phyloP scores from a whole-genome alignment of 176 grass and related monocot species.

The Lolium perenne region DNA sequence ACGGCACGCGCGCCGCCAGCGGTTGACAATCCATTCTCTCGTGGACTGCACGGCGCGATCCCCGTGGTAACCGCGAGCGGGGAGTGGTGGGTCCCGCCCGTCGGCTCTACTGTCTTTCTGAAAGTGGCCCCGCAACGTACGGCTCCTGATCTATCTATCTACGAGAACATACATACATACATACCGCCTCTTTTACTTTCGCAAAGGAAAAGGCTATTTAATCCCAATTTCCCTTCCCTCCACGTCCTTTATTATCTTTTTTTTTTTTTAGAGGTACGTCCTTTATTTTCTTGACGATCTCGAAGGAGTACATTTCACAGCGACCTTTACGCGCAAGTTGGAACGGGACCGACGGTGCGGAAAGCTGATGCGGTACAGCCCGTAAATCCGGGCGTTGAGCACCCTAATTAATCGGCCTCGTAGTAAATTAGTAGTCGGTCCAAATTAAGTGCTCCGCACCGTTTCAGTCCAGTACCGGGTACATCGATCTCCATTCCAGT shows the following conservation, averaged over 20 bases:
- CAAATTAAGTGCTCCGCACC: not conserved
- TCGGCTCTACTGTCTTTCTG: not conserved
- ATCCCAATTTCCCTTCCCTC: not conserved
- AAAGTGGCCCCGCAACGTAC: not conserved
- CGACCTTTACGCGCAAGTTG: not conserved
- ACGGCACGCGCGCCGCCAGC: not conserved
- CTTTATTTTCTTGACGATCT: not conserved
- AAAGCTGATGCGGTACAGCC: constrained; percentile 26
- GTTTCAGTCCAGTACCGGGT: not conserved
- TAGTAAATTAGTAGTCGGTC: not conserved
- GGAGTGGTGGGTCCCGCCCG: constrained; percentile 10
- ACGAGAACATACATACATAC: not conserved
- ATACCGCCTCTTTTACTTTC: not conserved
- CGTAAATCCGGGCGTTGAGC: constrained; percentile 22
- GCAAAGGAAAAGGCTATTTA: not conserved
- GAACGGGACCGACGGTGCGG: not conserved
- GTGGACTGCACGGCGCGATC: constrained; percentile 6
- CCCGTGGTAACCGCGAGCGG: not conserved
- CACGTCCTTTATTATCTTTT: not conserved
- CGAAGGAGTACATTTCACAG: not conserved
- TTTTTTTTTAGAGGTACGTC: not conserved
- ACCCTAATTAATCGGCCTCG: not conserved
- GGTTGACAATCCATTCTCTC: not conserved
- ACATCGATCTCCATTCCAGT: not conserved
- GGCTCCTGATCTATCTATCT: not conserved